These are phyloP conservation scores for Triangularia verruculosa DNA, from an alignment of 2,329 filamentous ascomycete genomes.

Conservation along the genomic window DNA sequence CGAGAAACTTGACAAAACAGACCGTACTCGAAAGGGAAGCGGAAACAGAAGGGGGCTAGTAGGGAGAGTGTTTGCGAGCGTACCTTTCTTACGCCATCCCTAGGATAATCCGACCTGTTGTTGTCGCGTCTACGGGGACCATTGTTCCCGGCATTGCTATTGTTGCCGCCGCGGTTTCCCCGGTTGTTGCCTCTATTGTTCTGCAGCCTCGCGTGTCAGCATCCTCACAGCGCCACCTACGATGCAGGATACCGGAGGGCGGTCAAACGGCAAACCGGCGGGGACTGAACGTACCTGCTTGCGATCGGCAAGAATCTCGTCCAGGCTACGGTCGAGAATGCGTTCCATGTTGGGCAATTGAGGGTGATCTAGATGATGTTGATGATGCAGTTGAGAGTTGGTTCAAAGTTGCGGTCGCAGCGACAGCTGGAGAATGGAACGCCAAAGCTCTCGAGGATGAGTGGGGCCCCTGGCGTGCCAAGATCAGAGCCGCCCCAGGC, in stretches of 20 bases:
- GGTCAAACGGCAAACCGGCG: background rate
- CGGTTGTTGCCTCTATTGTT: slow-evolving; percentile 19
- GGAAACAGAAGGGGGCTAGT: slow-evolving; percentile 2
- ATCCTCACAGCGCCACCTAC: background rate
- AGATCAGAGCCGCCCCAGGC: background rate
- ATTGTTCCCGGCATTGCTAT: slow-evolving; percentile 21
- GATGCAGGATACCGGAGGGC: background rate
- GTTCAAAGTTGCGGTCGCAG: background rate
- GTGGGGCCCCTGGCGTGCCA: background rate
- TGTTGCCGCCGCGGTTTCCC: background rate
- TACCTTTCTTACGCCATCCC: slow-evolving; percentile 91
- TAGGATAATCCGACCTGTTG: slow-evolving; percentile 53
- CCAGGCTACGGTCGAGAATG: slow-evolving; percentile 53
- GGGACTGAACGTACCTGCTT: slow-evolving; percentile 29
- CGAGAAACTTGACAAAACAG: background rate
- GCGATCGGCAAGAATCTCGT: slow-evolving; percentile 54
- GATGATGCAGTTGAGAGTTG: background rate
- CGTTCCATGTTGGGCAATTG: slow-evolving; percentile 42
- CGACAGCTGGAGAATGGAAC: background rate
- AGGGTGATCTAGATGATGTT: background rate
- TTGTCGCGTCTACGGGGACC: slow-evolving; percentile 37
- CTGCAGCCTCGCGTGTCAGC: slow-evolving; percentile 19
- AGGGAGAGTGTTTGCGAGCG: slow-evolving; percentile 14
- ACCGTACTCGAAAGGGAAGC: background rate
- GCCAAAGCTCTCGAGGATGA: background rate